Base-by-base conservation (phyloP, 2,329 filamentous ascomycete genomes). In the Arthrobotrys conoides region DNA sequence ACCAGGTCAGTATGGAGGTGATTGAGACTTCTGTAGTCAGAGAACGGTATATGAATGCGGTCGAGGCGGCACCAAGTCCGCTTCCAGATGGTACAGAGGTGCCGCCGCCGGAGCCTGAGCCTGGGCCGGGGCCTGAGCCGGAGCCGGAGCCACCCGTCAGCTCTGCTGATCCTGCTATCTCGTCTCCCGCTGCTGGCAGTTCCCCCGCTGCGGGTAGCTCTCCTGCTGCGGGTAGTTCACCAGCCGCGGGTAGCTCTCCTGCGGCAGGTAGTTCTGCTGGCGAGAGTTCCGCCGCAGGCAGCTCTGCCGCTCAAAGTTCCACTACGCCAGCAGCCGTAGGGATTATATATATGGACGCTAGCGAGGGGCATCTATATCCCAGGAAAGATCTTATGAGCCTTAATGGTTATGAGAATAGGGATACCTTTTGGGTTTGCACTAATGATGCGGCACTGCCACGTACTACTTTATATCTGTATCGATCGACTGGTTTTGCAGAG, bases 371-470 rank as follows among this genome's bases (percentile, higher is more conserved):
- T 12, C 10, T 61, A 36, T 10, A 22, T 12, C 33, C 20, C 0
- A 44, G n/a, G 18, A 61, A 41, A 10, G 12, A 22, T 0, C 3
- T 61, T 18, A 27, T 61, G 57, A 4, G 12, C 1, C 33, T 20
- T 8, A 6, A 38, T n/a, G 36, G 20, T 16, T 61, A 61, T 12
- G 57, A 61, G 14, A 5, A 10, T 2, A 24, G 57, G 20, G 57
- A 61, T 61, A 44, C 57, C 4, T 44, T 61, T 14, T 61, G 57
- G 57, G 3, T 61, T 4, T 61, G 57, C 10, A 61, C 57, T 5
- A 20, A 41, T 16, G 18, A 3, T 16, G 49, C 27, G n/a, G 6
- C 44, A 10, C 18, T 20, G 9, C 5, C 53, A 16, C 33, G 18
- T 20, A 44, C 57, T n/a, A 18, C 18, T 0, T 3, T 61, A 3